Percentiles rank a stretch among this genome's conserved stretches.
phyloP scores from a whole-genome alignment of 78 protist genomes.

The Cavenderia fasciculata region DNA sequence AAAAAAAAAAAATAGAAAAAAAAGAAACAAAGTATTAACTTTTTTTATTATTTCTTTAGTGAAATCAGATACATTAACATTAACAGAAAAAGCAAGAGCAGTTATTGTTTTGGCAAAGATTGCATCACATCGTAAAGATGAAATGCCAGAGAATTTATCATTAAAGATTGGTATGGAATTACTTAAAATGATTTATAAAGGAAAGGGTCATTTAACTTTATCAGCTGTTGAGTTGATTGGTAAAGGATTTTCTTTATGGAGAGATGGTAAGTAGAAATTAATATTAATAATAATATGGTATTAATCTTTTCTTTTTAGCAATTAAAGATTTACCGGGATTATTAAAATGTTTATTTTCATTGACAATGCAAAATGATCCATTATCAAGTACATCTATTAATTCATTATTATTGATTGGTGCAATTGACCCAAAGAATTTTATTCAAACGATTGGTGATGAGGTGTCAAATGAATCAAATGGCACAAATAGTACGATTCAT shows the following conservation, averaged over 20 bases:
- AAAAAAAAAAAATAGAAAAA: too few relatives aligned
- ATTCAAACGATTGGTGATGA: conserved; percentile 72
- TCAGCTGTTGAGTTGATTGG: conserved; percentile 75
- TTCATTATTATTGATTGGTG: conserved; percentile 52
- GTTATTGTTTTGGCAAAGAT: conserved; percentile 62
- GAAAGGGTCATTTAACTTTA: conserved; percentile 57
- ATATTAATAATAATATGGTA: neutral
- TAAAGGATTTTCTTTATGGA: conserved; percentile 75
- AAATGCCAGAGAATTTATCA: neutral
- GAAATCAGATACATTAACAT: conserved; percentile 16
- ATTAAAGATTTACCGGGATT: conserved; percentile 60
- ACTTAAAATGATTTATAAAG: conserved; percentile 55
- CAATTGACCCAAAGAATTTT: conserved; percentile 40
- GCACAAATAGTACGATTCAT: conserved; percentile 20
- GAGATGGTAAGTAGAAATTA: conserved; percentile 11
- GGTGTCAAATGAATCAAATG: conserved; percentile 41
- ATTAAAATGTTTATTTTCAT: conserved; percentile 62
- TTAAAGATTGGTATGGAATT: conserved; percentile 40
- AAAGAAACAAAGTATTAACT: too few relatives aligned
- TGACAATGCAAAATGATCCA: conserved; percentile 74
- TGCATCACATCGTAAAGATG: conserved; percentile 50
- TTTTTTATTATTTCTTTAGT: neutral
- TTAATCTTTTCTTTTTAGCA: neutral
- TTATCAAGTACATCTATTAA: conserved; percentile 28
- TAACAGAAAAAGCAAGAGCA: conserved; percentile 46